Conservation (phyloP, 2,329 filamentous ascomycete species). For the Alternaria tenuissima region DNA sequence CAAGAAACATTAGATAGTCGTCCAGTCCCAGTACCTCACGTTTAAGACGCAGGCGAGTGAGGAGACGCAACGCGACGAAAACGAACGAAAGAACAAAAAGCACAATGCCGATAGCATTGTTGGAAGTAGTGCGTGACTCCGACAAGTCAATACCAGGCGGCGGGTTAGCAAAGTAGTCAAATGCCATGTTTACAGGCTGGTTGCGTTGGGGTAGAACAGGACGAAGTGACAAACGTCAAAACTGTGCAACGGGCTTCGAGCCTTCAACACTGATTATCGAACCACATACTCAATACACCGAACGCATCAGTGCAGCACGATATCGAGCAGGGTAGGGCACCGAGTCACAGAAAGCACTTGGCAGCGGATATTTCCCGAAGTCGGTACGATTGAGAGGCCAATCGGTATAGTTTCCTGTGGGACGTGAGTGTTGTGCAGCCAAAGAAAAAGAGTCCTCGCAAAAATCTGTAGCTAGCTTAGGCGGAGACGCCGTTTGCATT, state of each 20-base stretch:
- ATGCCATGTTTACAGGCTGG: conserved; percentile 4
- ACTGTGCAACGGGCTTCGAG: background rate
- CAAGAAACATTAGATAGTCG: conserved; percentile 37
- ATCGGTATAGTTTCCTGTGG: background rate
- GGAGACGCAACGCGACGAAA: conserved; percentile 29
- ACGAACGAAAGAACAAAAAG: conserved; percentile 29
- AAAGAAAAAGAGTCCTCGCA: background rate
- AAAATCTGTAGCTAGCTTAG: background rate
- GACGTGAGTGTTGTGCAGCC: background rate
- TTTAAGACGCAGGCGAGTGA: conserved; percentile 30
- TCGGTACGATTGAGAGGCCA: background rate
- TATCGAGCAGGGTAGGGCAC: background rate
- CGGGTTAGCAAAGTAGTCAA: conserved; percentile 24
- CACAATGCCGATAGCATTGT: conserved; percentile 33
- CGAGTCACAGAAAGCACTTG: background rate
- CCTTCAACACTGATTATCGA: background rate
- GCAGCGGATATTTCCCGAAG: background rate
- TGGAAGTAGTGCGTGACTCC: conserved; percentile 31
- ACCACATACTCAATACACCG: background rate
- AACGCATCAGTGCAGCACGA: background rate
- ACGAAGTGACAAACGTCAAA: background rate
- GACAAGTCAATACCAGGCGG: conserved; percentile 28
- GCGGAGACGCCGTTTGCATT: background rate
- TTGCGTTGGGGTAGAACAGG: background rate
- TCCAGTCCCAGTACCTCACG: conserved; percentile 27